Percentiles rank a stretch among this genome's conserved stretches.
Conservation (phyloP, 345 rosid species). For the Rhodomyrtus tomentosa region DNA sequence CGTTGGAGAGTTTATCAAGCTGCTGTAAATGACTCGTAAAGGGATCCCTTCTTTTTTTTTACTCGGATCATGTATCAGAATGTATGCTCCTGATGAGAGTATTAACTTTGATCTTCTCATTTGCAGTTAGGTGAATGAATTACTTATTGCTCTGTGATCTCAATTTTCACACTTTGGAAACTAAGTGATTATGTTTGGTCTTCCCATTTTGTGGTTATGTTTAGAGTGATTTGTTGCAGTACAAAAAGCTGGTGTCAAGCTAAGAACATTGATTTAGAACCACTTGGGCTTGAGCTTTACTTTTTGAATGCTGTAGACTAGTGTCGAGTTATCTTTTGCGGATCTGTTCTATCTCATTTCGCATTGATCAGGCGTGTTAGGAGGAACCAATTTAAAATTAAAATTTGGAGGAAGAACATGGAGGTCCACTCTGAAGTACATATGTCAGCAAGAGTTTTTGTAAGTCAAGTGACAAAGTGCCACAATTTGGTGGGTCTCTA, state of each 20-base stretch:
- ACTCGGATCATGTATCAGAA: not conserved
- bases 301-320: not conserved
- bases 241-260: not conserved
- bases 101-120: not conserved
- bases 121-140: not conserved
- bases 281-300: not conserved
- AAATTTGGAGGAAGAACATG: not conserved
- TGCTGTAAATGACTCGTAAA: constrained; percentile 29
- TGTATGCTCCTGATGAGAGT: not conserved
- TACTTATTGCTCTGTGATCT: not conserved
- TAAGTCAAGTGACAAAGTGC: not conserved
- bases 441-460: not conserved
- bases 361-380: not conserved
- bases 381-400: not conserved
- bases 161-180: not conserved
- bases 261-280: not conserved
- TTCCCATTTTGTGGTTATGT: not conserved
- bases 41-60: not conserved
- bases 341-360: not conserved
- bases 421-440: not conserved
- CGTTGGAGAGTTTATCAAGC: constrained; percentile 63
- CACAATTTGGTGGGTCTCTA: not conserved
- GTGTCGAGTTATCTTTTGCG: not conserved
- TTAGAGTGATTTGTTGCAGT: not conserved
- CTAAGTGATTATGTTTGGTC: not conserved